Conservation (phyloP, 352 stramenopile genomes). For the Globisporangium heterothallicum region DNA sequence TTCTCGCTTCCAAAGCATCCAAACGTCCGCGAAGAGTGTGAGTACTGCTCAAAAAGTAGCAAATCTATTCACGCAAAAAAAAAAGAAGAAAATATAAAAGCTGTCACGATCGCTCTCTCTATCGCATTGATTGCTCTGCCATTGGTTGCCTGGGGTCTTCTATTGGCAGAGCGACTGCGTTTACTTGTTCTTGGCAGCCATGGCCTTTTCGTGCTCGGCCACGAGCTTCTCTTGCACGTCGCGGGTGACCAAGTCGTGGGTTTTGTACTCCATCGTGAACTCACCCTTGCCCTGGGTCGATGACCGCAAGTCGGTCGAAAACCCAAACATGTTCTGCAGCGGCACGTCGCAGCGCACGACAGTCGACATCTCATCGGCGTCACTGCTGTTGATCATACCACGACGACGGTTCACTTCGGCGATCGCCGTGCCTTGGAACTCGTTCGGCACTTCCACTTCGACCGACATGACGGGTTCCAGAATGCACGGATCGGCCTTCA, state of each 20-base stretch:
- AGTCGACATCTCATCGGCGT: conserved; percentile 93
- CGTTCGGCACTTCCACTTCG: conserved; percentile 90
- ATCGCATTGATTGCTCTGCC: too few relatives aligned
- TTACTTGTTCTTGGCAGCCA: conserved; percentile 77
- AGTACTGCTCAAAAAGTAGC: too few relatives aligned
- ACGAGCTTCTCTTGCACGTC: conserved; percentile 95
- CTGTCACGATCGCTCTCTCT: too few relatives aligned
- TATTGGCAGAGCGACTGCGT: too few relatives aligned
- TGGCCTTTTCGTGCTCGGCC: conserved; percentile 90
- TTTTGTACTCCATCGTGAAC: conserved; percentile 99
- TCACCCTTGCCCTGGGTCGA: conserved; percentile 97
- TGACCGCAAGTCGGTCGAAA: conserved; percentile 95
- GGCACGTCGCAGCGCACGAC: conserved; percentile 93
- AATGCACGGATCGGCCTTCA: conserved; percentile 89
- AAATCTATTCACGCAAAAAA: too few relatives aligned
- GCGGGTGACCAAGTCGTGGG: conserved; percentile 90
- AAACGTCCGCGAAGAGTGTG: too few relatives aligned
- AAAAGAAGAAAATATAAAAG: too few relatives aligned
- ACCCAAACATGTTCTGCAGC: conserved; percentile 99
- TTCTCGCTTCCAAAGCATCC: too few relatives aligned
- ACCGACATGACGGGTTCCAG: conserved; percentile 97
- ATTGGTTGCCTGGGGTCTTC: too few relatives aligned
- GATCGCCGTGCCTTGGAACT: conserved; percentile 95
- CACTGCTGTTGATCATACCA: conserved; percentile 94
- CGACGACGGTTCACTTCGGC: conserved; percentile 92